These are phyloP conservation scores for Aristolochia contorta DNA, from an alignment of 164 flowering plant species.

Conservation along the genomic window DNA sequence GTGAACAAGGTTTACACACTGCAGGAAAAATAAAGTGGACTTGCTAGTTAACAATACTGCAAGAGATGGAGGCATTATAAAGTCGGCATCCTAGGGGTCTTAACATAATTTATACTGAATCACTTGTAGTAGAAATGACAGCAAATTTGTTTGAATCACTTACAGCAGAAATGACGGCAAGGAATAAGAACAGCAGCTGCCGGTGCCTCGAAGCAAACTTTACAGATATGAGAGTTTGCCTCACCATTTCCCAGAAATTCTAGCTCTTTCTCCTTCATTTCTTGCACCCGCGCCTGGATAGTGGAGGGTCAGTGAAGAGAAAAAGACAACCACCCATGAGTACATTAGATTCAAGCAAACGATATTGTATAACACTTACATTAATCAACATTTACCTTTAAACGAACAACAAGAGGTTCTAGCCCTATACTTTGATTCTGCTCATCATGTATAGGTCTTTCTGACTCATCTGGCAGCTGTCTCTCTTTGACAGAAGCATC, in stretches of 20 bases:
- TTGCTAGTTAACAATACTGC: no score
- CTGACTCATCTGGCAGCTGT: slow-evolving; percentile 25
- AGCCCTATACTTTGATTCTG: slow-evolving; percentile 22
- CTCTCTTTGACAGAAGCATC: slow-evolving; percentile 28
- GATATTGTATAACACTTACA: not conserved
- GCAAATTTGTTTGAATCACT: slow-evolving; percentile 20
- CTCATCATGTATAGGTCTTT: slow-evolving; percentile 26
- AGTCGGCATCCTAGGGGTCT: no score
- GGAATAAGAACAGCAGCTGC: slow-evolving; percentile 95
- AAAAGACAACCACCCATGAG: not conserved
- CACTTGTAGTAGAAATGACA: not conserved
- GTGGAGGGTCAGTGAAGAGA: slow-evolving; percentile 1
- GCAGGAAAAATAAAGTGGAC: slow-evolving; percentile 18
- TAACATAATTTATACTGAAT: not conserved
- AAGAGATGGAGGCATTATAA: no score
- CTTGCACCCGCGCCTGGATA: slow-evolving; percentile 83
- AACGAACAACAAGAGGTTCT: slow-evolving; percentile 71
- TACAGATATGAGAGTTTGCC: slow-evolving; percentile 78
- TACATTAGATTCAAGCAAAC: not conserved
- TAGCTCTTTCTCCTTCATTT: slow-evolving; percentile 81
- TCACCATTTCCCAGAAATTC: slow-evolving; percentile 52
- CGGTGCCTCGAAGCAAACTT: slow-evolving; percentile 85
- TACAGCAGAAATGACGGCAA: slow-evolving; percentile 95
- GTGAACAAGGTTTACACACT: slow-evolving; percentile 96
- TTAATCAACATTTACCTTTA: slow-evolving; percentile 47